Percentiles rank a stretch among this genome's conserved stretches.
These are phyloP conservation scores for Candida lessepsii DNA, from an alignment of 805 yeast genomes.

Conservation along the genomic window DNA sequence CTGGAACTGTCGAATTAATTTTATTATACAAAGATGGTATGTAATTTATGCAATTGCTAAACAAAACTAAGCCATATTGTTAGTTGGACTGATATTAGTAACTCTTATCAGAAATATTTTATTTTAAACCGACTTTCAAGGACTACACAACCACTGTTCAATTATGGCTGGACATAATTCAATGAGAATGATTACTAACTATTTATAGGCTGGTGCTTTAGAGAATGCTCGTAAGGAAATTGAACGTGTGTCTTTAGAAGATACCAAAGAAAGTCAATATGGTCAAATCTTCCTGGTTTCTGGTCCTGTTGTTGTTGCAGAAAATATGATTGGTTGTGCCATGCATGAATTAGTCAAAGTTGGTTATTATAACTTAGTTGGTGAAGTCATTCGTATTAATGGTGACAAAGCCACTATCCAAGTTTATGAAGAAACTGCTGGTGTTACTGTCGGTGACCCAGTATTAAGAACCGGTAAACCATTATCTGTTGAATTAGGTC, in stretches of 20 bases:
- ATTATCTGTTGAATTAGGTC: conserved; percentile 97
- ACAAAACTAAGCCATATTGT: too few species aligned
- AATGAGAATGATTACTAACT: conserved; percentile 4
- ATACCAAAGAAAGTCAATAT: conserved; percentile 68
- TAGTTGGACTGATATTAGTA: too few species aligned
- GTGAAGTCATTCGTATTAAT: conserved; percentile 96
- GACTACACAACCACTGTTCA: too few species aligned
- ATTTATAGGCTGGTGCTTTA: conserved; percentile 90
- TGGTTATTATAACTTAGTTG: conserved; percentile 95
- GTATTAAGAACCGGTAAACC: conserved; percentile 98
- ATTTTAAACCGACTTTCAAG: too few species aligned
- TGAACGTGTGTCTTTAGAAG: conserved; percentile 77
- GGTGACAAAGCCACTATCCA: conserved; percentile 97
- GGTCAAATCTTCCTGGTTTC: conserved; percentile 93
- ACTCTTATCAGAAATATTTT: too few species aligned
- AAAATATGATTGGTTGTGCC: conserved; percentile 99
- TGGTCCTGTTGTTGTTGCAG: conserved; percentile 97
- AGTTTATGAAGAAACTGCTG: conserved; percentile 99
- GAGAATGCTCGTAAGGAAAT: conserved; percentile 96
- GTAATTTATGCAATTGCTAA: background rate
- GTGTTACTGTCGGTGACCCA: conserved; percentile 99
- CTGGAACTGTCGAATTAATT: conserved; percentile 3
- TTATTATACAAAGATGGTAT: conserved; percentile 5
- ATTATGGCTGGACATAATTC: too few species aligned
- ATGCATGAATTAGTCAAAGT: conserved; percentile 99